These are phyloP conservation scores for Akanthomyces lecanii DNA, from an alignment of 2,329 filamentous ascomycete species.

Conservation along the genomic window DNA sequence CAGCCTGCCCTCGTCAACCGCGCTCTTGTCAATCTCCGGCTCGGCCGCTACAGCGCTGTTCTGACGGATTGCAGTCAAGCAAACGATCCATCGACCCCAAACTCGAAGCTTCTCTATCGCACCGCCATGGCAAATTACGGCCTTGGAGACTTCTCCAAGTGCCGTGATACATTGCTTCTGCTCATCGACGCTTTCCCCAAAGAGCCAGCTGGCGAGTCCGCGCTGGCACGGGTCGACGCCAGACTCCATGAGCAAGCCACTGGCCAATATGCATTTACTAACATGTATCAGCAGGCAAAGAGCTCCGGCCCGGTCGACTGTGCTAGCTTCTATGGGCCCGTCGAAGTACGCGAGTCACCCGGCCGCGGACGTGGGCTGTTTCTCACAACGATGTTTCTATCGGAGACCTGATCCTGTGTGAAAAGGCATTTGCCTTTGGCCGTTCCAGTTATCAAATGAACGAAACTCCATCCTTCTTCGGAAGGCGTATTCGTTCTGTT, in stretches of 20 bases:
- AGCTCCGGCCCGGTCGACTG: neutral
- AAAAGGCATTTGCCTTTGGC: neutral
- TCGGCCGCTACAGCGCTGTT: neutral
- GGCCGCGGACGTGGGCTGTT: slow-evolving; percentile 2
- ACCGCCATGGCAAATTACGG: neutral
- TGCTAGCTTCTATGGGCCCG: neutral
- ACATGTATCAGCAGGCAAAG: neutral
- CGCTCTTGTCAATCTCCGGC: neutral
- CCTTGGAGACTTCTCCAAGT: neutral
- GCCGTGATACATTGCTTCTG: neutral
- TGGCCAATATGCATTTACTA: neutral
- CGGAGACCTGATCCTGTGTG: neutral
- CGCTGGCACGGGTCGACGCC: neutral
- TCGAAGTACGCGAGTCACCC: neutral
- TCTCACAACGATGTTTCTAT: neutral
- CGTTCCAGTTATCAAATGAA: no score
- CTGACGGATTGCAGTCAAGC: neutral
- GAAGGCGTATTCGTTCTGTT: no score
- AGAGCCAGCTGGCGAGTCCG: neutral
- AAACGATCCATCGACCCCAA: neutral
- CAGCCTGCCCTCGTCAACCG: neutral
- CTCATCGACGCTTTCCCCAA: neutral
- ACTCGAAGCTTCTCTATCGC: neutral
- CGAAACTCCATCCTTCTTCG: no score
- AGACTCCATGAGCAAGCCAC: neutral